Conservation (phyloP, 257 asterid genomes). For the Solanum boliviense region DNA sequence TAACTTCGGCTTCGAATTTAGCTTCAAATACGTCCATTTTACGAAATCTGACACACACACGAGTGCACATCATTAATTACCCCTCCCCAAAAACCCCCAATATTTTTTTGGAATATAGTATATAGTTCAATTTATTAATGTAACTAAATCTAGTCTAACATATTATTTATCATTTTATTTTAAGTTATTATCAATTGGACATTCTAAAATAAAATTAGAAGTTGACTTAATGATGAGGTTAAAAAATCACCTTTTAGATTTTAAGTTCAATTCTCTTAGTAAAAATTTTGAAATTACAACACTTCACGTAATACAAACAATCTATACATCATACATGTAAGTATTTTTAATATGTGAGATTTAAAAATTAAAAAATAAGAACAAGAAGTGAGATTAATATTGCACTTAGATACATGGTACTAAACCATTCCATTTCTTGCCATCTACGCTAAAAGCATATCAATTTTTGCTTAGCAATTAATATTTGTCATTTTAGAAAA, state of each 20-base stretch:
- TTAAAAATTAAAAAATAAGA: background rate
- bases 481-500: background rate
- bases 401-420: background rate
- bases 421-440: background rate
- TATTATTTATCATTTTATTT: background rate
- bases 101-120: background rate
- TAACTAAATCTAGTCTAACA: background rate
- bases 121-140: background rate
- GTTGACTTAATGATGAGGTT: background rate
- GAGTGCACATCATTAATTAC: conserved; percentile 26
- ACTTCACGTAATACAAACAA: background rate
- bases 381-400: too few relatives aligned
- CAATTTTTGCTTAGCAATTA: background rate
- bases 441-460: background rate
- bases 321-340: background rate
- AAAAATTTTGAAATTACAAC: too few relatives aligned
- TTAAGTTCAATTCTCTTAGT: background rate
- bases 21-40: conserved; percentile 22
- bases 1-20: conserved; percentile 31
- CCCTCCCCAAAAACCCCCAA: background rate
- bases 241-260: too few relatives aligned
- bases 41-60: conserved; percentile 64
- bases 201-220: too few relatives aligned
- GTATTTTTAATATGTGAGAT: background rate
- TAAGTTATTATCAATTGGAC: background rate